A percentile compares a stretch with the other conserved stretches of the same genome.
Conservation (phyloP, 2,329 filamentous ascomycete species). For the Pyricularia pennisetigena region DNA sequence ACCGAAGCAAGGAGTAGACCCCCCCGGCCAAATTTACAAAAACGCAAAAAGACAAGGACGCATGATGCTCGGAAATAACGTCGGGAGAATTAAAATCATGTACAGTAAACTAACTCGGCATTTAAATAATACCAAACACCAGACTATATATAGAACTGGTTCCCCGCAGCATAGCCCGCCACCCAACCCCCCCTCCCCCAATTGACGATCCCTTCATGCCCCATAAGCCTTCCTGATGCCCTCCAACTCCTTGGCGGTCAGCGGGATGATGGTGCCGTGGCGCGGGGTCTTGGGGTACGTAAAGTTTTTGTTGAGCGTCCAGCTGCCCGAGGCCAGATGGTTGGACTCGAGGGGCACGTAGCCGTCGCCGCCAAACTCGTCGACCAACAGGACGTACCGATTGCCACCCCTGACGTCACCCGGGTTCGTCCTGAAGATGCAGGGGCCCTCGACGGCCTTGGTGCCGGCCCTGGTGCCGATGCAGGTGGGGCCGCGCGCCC, state of each 20-base stretch:
- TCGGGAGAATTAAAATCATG: too few species aligned
- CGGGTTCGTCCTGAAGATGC: slow-evolving; percentile 38
- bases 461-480: slow-evolving; percentile 40
- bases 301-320: slow-evolving; percentile 35
- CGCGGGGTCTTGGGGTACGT: slow-evolving; percentile 38
- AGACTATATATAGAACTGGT: too few species aligned
- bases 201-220: background rate
- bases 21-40: too few species aligned
- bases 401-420: slow-evolving; percentile 39
- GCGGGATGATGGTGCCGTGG: slow-evolving; percentile 41
- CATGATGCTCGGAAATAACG: too few species aligned
- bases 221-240: background rate
- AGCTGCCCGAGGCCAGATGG: slow-evolving; percentile 35
- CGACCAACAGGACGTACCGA: slow-evolving; percentile 41
- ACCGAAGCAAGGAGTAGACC: too few species aligned
- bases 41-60: too few species aligned
- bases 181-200: too few species aligned
- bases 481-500: slow-evolving; percentile 34
- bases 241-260: slow-evolving; percentile 34
- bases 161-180: too few species aligned
- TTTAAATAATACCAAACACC: too few species aligned
- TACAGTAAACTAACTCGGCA: too few species aligned
- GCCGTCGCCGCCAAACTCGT: slow-evolving; percentile 39
- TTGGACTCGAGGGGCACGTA: slow-evolving; percentile 43
- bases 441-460: slow-evolving; percentile 38